Conservation (phyloP, 2,329 filamentous ascomycete genomes). For the Acephala macrosclerotiorum region DNA sequence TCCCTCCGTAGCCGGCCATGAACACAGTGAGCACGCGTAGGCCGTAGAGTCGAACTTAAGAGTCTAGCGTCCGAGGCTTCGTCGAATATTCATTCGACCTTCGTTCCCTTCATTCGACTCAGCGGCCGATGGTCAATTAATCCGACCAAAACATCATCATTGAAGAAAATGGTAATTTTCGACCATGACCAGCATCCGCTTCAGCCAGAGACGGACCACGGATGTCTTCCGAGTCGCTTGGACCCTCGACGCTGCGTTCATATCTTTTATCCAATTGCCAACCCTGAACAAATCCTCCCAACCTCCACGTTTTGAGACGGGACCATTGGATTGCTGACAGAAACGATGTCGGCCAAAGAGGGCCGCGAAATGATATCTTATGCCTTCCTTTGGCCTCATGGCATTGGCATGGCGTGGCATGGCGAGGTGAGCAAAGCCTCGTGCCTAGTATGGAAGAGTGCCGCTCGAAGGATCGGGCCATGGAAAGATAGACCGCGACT, state of each 20-base stretch:
- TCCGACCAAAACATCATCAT: slow-evolving; percentile 19
- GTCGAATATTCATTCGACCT: background rate
- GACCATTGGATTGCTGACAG: slow-evolving; percentile 28
- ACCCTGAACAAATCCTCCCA: slow-evolving; percentile 31
- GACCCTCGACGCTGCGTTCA: slow-evolving; percentile 22
- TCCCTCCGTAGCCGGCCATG: background rate
- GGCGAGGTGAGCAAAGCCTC: slow-evolving; percentile 13
- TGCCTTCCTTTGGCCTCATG: slow-evolving; percentile 22
- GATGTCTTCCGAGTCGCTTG: slow-evolving; percentile 31
- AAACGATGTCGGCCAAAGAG: slow-evolving; percentile 26
- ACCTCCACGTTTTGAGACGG: slow-evolving; percentile 26
- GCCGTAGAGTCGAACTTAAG: too few species aligned
- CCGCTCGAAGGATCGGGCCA: slow-evolving; percentile 25
- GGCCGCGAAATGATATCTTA: slow-evolving; percentile 13
- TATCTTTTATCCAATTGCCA: slow-evolving; percentile 32
- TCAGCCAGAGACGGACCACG: slow-evolving; percentile 19
- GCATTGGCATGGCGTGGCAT: background rate
- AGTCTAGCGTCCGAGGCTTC: background rate
- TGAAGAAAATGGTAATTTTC: slow-evolving; percentile 15
- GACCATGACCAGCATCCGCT: slow-evolving; percentile 20
- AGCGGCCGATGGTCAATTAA: slow-evolving; percentile 2
- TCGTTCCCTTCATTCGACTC: background rate
- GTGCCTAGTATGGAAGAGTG: slow-evolving; percentile 13
- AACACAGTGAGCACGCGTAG: background rate
- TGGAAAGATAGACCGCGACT: slow-evolving; percentile 24